Evolutionary conservation across 768 basidiomycete species (phyloP).

Genomic region (Leccinum arenicola): DNA sequence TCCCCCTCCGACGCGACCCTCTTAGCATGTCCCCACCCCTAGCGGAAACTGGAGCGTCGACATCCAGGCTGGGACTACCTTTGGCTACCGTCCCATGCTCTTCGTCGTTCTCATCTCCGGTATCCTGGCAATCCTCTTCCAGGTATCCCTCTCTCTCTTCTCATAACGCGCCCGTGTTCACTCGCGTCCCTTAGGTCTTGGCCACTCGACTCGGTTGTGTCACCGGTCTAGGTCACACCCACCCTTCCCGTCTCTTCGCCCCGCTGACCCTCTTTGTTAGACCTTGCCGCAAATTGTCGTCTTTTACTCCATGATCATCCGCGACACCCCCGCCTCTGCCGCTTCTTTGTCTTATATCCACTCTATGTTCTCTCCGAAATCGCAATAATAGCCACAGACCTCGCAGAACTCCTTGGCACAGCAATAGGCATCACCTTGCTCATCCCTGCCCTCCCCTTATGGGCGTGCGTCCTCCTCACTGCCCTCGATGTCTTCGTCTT

Average conservation of each 20-base stretch:
- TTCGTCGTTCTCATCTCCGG: constrained; percentile 47
- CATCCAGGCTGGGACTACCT: constrained; percentile 39
- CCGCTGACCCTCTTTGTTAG: constrained; percentile 18
- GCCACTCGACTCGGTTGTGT: constrained; percentile 42
- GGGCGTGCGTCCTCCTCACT: constrained; percentile 48
- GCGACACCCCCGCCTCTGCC: constrained; percentile 34
- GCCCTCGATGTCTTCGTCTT: constrained; percentile 48
- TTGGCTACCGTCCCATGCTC: constrained; percentile 44
- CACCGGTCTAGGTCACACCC: constrained; percentile 22
- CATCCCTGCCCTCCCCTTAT: constrained; percentile 47
- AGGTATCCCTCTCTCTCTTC: constrained; percentile 17
- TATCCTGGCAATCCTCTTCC: constrained; percentile 42
- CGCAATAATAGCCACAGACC: constrained; percentile 55
- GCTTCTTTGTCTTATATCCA: constrained; percentile 44
- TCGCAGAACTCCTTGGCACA: constrained; percentile 59
- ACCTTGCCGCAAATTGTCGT: constrained; percentile 48
- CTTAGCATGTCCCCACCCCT: not conserved
- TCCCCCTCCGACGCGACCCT: not conserved
- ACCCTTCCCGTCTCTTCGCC: too few species aligned
- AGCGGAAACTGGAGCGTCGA: constrained; percentile 46
- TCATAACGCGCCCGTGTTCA: not conserved
- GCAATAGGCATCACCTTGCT: constrained; percentile 58
- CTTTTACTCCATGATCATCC: constrained; percentile 45
- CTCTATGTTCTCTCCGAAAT: constrained; percentile 45
- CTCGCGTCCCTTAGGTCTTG: constrained; percentile 25